Evolutionary conservation across 2,329 filamentous ascomycete species (phyloP), one percentile per base, ranked within the genome.

Genomic region (Colletotrichum phormii): DNA sequence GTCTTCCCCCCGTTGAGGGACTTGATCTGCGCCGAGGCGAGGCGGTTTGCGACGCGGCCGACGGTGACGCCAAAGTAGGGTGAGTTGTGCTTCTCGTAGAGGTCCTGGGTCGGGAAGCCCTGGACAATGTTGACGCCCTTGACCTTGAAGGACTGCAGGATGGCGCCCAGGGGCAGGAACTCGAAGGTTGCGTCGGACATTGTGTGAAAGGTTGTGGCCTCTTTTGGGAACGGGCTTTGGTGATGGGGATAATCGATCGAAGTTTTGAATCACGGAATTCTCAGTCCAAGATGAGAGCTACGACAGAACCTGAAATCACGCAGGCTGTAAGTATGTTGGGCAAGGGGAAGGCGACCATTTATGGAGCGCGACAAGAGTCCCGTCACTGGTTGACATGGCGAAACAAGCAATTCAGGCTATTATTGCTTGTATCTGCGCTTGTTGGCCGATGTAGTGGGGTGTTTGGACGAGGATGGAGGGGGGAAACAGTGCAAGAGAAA

Each of bases 21-120:
- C 75, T 91, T 84, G 80, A 98, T 91, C 76, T 90, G 87, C 31
- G 92, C 95, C 78, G 88, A 86, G 69, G 90, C 89, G 80, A 98
- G 91, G 70, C 96, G 92, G 85, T 98, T 98, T 74, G 95, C 90
- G 24, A 92, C 86, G 66, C 91, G 94, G 67, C 97, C 97, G 81
- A 98, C 98, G 57, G 95, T 98, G 81, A 96, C 95, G 75, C 97
- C 96, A 80, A 98, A 98, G 86, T 91, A 95, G 1, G 94, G 91
- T 12, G 83, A 85, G 84, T 97, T 96, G 86, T 95, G 86, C 77
- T 90, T 84, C 75, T 89, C 89, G 85, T 98, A 98, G 73, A 92
- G 89, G 57, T 93, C 90, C 65, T 93, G 89, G 15, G 88, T 91
- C 22, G 93, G 90, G 84, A 98, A 98, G 65, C 92, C 92, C 77